phyloP scores from a whole-genome alignment of 2,329 filamentous ascomycete genomes.

The Scolecobasidium constrictum region DNA sequence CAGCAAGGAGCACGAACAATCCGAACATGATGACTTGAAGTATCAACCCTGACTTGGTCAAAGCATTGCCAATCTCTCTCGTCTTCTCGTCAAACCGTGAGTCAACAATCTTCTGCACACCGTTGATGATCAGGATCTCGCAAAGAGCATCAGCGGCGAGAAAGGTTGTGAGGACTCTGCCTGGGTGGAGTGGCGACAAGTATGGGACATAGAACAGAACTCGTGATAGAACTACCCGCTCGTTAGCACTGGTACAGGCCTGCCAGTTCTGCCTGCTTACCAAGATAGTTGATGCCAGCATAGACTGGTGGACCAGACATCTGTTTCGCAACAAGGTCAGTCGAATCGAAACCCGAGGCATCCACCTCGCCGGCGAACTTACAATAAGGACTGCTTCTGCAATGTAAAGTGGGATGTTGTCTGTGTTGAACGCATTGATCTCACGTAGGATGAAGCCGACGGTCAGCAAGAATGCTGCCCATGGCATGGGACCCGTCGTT shows the following conservation, averaged over 20 bases:
- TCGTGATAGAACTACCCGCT: conserved; percentile 46
- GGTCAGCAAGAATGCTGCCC: conserved; percentile 44
- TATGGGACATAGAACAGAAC: conserved; percentile 52
- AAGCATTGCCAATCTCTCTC: conserved; percentile 30
- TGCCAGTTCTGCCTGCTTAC: no score
- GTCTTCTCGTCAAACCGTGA: conserved; percentile 22
- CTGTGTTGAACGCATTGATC: conserved; percentile 38
- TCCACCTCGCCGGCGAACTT: conserved; percentile 23
- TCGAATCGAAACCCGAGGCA: conserved; percentile 2
- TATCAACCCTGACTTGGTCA: conserved; percentile 40
- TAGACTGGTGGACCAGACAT: conserved; percentile 38
- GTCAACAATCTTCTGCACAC: conserved; percentile 36
- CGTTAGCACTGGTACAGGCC: no score
- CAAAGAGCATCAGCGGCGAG: conserved; percentile 41
- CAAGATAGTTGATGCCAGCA: conserved; percentile 52
- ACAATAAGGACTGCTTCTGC: conserved; percentile 29
- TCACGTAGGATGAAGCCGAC: conserved; percentile 45
- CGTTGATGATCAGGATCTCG: conserved; percentile 41
- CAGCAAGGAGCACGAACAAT: conserved; percentile 37
- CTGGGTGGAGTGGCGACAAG: conserved; percentile 46
- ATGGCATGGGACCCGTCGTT: conserved; percentile 43
- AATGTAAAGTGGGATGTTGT: conserved; percentile 28
- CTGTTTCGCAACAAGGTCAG: background rate
- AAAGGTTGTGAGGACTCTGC: conserved; percentile 48
- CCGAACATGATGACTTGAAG: conserved; percentile 40